Evolutionary conservation across 495 filamentous ascomycete genomes (phyloP).

Genomic region (Penicillium daleae): DNA sequence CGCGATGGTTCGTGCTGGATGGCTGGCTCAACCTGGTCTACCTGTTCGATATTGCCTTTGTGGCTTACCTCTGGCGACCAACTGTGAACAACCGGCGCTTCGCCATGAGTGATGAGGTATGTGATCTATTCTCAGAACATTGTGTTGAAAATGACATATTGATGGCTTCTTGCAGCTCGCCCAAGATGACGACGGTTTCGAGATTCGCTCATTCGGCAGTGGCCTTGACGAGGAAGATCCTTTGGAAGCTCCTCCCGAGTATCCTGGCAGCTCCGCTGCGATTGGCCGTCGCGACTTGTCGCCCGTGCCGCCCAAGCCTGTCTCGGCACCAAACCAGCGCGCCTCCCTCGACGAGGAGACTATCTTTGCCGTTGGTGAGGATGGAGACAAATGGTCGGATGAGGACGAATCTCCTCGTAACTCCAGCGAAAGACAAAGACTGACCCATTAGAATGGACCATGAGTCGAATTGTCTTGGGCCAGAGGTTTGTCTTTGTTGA

Average conservation of each 20-base stretch:
- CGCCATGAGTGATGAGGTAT: conserved; percentile 96
- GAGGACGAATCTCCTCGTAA: conserved; percentile 60
- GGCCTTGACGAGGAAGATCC: conserved; percentile 71
- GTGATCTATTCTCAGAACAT: conserved; percentile 5
- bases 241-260: conserved; percentile 46
- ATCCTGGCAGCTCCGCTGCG: conserved; percentile 31
- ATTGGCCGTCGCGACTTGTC: conserved; percentile 48
- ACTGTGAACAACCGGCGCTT: conserved; percentile 97
- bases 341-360: conserved; percentile 89
- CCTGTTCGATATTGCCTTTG: conserved; percentile 83
- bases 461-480: background rate
- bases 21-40: conserved; percentile 98
- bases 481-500: background rate
- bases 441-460: conserved; percentile 50
- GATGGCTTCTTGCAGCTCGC: conserved; percentile 64
- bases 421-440: conserved; percentile 60
- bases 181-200: conserved; percentile 98
- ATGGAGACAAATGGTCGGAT: conserved; percentile 72
- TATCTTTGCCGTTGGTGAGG: conserved; percentile 89
- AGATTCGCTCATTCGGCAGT: conserved; percentile 90
- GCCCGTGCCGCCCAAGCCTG: conserved; percentile 56
- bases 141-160: conserved; percentile 21
- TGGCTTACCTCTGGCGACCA: conserved; percentile 97
- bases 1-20: conserved; percentile 95
- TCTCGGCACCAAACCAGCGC: conserved; percentile 51